phyloP scores from a whole-genome alignment of 257 asterid species.

The Solanum pinnatisectum region DNA sequence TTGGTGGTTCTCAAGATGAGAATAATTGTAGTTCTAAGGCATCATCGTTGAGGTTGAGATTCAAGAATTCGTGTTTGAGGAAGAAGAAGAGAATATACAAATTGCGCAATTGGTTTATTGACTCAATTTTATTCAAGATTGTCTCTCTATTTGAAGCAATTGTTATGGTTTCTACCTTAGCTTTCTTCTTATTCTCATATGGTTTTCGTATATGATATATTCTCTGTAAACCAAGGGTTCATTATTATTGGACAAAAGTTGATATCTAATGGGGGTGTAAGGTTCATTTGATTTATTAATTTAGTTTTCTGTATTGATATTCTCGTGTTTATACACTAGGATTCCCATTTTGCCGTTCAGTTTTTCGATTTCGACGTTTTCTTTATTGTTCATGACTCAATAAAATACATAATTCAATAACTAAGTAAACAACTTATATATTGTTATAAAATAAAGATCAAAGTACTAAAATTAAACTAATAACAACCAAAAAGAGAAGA shows the following conservation, averaged over 20 bases:
- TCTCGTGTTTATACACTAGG: too few relatives aligned
- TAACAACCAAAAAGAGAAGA: too few relatives aligned
- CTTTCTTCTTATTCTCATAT: conserved; percentile 65
- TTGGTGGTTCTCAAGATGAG: background rate
- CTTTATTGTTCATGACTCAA: too few relatives aligned
- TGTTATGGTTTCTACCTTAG: conserved; percentile 17
- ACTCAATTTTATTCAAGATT: conserved; percentile 51
- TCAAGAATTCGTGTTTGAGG: conserved; percentile 33
- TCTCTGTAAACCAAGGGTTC: background rate
- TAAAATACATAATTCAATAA: too few relatives aligned
- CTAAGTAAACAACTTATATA: too few relatives aligned
- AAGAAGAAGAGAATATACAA: conserved; percentile 16
- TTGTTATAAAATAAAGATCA: too few relatives aligned
- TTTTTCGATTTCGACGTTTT: too few relatives aligned
- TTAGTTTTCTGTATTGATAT: background rate
- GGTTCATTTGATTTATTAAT: background rate
- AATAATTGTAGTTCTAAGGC: background rate
- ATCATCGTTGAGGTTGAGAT: conserved; percentile 34
- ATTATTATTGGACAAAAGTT: background rate
- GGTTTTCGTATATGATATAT: conserved; percentile 54
- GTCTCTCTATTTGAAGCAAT: conserved; percentile 51
- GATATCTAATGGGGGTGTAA: background rate
- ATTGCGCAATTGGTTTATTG: conserved; percentile 48
- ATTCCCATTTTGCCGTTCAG: too few relatives aligned
- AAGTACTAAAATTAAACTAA: too few relatives aligned